A percentile compares a stretch with the other conserved stretches of the same genome.
Conservation (phyloP, 176 grass and related monocot genomes). For the Rhipidocladum racemiflorum region DNA sequence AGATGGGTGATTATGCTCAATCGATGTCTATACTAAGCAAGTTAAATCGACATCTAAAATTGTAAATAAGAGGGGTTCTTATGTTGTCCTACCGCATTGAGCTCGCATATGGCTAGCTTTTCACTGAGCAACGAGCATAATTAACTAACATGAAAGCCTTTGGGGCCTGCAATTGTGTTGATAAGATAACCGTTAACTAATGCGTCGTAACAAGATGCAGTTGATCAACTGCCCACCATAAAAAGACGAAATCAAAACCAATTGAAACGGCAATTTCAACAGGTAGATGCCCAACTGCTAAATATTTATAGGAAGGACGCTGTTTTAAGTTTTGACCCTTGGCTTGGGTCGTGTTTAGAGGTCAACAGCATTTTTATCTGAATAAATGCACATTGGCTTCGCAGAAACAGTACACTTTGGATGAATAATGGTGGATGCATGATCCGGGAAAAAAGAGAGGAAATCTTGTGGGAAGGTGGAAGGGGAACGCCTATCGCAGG, state of each 20-base stretch:
- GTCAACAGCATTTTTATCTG: neutral
- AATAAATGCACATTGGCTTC: neutral
- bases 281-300: neutral
- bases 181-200: neutral
- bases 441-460: neutral
- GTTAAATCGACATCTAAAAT: neutral
- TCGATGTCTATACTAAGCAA: neutral
- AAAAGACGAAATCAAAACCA: neutral
- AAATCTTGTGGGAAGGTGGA: neutral
- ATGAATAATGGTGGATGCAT: neutral
- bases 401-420: neutral
- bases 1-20: neutral
- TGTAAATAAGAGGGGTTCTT: neutral
- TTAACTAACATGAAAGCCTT: neutral
- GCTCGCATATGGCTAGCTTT: neutral
- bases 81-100: neutral
- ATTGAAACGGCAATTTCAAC: neutral
- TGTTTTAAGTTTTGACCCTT: neutral
- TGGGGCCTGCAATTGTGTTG: neutral
- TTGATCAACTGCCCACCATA: neutral
- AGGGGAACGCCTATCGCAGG: neutral
- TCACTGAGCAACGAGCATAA: neutral
- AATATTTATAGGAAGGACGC: neutral
- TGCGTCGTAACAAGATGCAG: neutral
- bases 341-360: neutral